phyloP scores from a whole-genome alignment of 139 green algal genomes.

The Mychonastes homosphaera region DNA sequence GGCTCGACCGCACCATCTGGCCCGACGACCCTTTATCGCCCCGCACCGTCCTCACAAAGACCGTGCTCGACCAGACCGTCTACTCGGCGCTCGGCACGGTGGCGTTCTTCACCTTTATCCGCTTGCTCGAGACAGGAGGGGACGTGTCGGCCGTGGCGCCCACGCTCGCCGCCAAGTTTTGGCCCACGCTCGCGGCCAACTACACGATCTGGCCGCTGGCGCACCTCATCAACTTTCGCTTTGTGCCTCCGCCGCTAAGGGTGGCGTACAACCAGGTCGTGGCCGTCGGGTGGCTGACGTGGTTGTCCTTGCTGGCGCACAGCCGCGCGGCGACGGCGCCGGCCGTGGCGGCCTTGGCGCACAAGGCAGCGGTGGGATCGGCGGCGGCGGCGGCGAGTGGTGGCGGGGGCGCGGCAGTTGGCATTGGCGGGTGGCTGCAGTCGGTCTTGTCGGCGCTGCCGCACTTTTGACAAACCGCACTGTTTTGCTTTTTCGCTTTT shows the following conservation, averaged over 20 bases:
- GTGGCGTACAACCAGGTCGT: conserved; percentile 23
- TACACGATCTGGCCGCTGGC: conserved; percentile 35
- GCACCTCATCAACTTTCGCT: conserved; percentile 40
- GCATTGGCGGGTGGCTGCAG: too few species aligned
- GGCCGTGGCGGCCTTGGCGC: too few species aligned
- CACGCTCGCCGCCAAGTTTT: conserved; percentile 22
- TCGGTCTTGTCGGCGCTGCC: too few species aligned
- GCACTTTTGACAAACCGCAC: too few species aligned
- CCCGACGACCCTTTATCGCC: conserved; percentile 22
- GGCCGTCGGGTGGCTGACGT: conserved; percentile 13
- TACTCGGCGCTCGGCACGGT: conserved; percentile 17
- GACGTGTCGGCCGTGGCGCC: conserved; percentile 9
- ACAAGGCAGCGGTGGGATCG: too few species aligned
- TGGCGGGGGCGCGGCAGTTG: too few species aligned
- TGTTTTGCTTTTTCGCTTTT: too few species aligned
- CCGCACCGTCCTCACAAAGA: conserved; percentile 33
- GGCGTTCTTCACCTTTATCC: conserved; percentile 29
- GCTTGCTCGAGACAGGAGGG: conserved; percentile 18
- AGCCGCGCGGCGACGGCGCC: too few species aligned
- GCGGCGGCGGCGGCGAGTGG: too few species aligned
- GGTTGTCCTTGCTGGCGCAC: conserved; percentile 16
- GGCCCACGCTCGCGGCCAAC: conserved; percentile 31
- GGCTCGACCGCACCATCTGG: conserved; percentile 25
- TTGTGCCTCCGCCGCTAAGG: conserved; percentile 4
- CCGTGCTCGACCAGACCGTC: conserved; percentile 21